Evolutionary conservation across 352 stramenopile genomes (phyloP).

Genomic region (Globisporangium heterothallicum): DNA sequence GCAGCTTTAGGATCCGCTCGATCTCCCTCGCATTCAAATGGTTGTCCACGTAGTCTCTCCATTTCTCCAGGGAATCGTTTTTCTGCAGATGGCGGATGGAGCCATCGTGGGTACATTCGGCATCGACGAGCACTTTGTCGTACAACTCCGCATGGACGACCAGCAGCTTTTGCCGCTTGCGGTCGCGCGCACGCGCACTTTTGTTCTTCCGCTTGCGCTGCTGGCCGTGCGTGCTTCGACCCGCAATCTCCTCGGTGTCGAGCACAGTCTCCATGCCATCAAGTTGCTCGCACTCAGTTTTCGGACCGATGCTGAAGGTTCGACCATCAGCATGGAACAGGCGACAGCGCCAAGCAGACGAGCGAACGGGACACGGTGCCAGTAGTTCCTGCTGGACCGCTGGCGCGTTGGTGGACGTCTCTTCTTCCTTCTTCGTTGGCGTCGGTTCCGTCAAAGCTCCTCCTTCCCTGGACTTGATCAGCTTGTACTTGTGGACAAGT

Average conservation of each 20-base stretch:
- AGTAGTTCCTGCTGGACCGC: not conserved
- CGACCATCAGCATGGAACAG: constrained; percentile 79
- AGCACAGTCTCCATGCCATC: constrained; percentile 47
- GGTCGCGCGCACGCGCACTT: constrained; percentile 58
- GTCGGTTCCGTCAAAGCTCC: not conserved
- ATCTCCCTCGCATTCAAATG: constrained; percentile 54
- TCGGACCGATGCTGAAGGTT: constrained; percentile 54
- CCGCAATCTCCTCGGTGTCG: constrained; percentile 59
- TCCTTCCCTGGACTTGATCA: constrained; percentile 30
- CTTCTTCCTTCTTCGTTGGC: not conserved
- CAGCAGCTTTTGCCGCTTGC: constrained; percentile 39
- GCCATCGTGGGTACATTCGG: constrained; percentile 94
- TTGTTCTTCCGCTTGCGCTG: constrained; percentile 91
- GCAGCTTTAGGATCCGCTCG: constrained; percentile 54
- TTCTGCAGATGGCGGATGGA: constrained; percentile 87
- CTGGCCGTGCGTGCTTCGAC: constrained; percentile 22
- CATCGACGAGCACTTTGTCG: constrained; percentile 94
- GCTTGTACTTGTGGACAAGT: constrained; percentile 91
- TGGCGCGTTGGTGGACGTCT: not conserved
- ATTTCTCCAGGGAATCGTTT: constrained; percentile 57
- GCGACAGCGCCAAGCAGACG: constrained; percentile 52
- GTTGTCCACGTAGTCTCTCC: constrained; percentile 68
- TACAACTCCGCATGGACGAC: constrained; percentile 44
- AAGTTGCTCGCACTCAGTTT: constrained; percentile 34
- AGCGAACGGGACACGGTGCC: not conserved